phyloP scores from a whole-genome alignment of 257 asterid species.

The Solanum dulcamara region DNA sequence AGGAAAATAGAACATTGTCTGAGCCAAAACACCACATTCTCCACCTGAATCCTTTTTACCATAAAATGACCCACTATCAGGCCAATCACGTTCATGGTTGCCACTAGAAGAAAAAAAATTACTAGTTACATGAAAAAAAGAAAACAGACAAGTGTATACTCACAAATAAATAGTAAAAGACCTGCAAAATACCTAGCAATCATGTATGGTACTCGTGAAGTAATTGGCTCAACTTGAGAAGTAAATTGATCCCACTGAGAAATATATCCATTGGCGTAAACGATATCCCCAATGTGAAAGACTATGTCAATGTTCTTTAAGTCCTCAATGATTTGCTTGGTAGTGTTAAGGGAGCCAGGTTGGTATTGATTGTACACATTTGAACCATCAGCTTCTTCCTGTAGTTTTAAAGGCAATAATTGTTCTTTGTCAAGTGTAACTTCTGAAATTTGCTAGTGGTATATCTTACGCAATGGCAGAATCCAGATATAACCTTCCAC shows the following conservation, averaged over 20 bases:
- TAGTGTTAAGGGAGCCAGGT: slow-evolving; percentile 76
- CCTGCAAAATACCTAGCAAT: slow-evolving; percentile 52
- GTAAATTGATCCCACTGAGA: slow-evolving; percentile 98
- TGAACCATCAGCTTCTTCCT: slow-evolving; percentile 96
- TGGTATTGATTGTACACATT: slow-evolving; percentile 73
- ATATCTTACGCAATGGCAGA: neutral
- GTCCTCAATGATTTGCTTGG: slow-evolving; percentile 63
- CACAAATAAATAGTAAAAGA: neutral
- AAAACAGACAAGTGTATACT: neutral
- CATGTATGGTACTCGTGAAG: slow-evolving; percentile 91
- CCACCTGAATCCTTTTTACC: slow-evolving; percentile 77
- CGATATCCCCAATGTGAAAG: slow-evolving; percentile 84
- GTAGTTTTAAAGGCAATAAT: neutral
- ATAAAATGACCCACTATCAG: slow-evolving; percentile 77
- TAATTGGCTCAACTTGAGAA: slow-evolving; percentile 74
- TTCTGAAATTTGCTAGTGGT: neutral
- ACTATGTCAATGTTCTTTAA: slow-evolving; percentile 67
- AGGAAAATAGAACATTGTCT: slow-evolving; percentile 76
- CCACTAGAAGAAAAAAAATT: slow-evolving; percentile 42
- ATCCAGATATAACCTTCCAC: neutral
- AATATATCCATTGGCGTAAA: slow-evolving; percentile 75
- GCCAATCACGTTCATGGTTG: slow-evolving; percentile 98
- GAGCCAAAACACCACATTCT: slow-evolving; percentile 86
- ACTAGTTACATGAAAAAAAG: neutral
- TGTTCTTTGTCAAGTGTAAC: neutral